phyloP scores from a whole-genome alignment of 1,284 basidiomycete species.

The Sanghuangporus sanghuang region DNA sequence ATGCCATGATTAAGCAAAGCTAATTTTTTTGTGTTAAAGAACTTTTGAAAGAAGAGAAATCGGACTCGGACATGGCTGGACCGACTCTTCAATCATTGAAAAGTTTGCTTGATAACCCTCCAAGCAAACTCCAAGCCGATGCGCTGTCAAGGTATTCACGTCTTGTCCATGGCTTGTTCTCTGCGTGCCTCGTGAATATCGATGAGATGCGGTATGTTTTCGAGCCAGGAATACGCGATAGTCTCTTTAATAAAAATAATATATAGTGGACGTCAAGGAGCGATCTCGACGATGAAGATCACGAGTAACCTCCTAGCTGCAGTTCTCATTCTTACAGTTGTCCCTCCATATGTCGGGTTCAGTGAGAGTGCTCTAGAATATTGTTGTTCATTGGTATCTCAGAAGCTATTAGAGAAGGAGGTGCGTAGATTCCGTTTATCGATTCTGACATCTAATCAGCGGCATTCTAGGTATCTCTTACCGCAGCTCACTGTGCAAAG shows the following conservation, averaged over 20 bases:
- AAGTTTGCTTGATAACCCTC: slow-evolving; percentile 56
- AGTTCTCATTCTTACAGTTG: slow-evolving; percentile 80
- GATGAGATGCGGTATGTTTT: slow-evolving; percentile 82
- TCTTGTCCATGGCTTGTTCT: slow-evolving; percentile 82
- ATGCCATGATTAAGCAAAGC: not conserved
- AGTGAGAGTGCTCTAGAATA: slow-evolving; percentile 80
- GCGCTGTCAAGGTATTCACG: slow-evolving; percentile 41
- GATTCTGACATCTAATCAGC: slow-evolving; percentile 8
- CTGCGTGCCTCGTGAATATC: slow-evolving; percentile 79
- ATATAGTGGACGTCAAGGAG: slow-evolving; percentile 70
- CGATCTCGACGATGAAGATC: slow-evolving; percentile 76
- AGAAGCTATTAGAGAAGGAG: slow-evolving; percentile 69
- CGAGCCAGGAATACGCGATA: not conserved
- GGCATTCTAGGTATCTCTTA: slow-evolving; percentile 58
- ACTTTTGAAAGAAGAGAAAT: slow-evolving; percentile 78
- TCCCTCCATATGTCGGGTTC: slow-evolving; percentile 65
- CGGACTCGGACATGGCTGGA: slow-evolving; percentile 72
- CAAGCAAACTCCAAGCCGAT: slow-evolving; percentile 18
- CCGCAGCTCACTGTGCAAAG: slow-evolving; percentile 84
- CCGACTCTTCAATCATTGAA: slow-evolving; percentile 80
- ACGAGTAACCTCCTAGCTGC: slow-evolving; percentile 88
- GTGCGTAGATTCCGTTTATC: slow-evolving; percentile 35
- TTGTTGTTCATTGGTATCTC: slow-evolving; percentile 77
- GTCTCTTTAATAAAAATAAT: not conserved
- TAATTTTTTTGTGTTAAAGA: slow-evolving; percentile 39